Base-by-base conservation (phyloP, 2,329 filamentous ascomycete species). In the Diaporthe citriasiana region DNA sequence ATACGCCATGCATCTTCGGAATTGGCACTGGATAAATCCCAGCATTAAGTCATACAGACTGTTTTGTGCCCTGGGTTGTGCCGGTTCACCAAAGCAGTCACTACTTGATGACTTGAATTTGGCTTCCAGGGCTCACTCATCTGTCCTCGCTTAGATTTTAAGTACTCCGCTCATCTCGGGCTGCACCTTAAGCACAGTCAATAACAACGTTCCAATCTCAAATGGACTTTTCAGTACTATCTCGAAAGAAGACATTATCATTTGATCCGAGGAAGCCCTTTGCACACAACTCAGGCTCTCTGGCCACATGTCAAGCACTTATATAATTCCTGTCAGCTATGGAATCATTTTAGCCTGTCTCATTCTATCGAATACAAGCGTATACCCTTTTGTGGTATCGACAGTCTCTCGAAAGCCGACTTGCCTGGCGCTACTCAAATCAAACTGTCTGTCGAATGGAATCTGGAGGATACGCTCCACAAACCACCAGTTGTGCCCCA, bases 401-500 rank as follows among this genome's bases (percentile, higher is more conserved):
- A 66, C n/a, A 6, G 63, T 53, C n/a, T 66, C 63, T 27, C 40
- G 25, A 2, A 66, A 66, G 8, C 63, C 63, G 3, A 66, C 63
- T 17, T 38, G 45, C 33, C 63, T 66, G 0, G 63, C 63, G 33
- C 63, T 53, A 8, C 63, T 66, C 22, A 66, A 19, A n/a, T 66
- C 63, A 5, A 66, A 66, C 15, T 66, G 63, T 10, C 63, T 51
- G 30, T 66, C 63, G 9, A 66, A 66, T 22, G 63, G 63, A 3
- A 66, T 66, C 33, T 66, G 63, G 7, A 51, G 63, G 7, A 66
- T 66, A n/a, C 63, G 63, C 45, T 66, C 63, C 33, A 66, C 63
- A 22, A 66, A 66, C 63, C 63, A 66, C 63, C 63, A 66, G 63
- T 66, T 66, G 45, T 66, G 63, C 45, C 45, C 45, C 30, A 51